Percentiles rank a stretch among this genome's conserved stretches.
Conservation (phyloP, 2,329 filamentous ascomycete genomes). For the Calonectria leucothoes region DNA sequence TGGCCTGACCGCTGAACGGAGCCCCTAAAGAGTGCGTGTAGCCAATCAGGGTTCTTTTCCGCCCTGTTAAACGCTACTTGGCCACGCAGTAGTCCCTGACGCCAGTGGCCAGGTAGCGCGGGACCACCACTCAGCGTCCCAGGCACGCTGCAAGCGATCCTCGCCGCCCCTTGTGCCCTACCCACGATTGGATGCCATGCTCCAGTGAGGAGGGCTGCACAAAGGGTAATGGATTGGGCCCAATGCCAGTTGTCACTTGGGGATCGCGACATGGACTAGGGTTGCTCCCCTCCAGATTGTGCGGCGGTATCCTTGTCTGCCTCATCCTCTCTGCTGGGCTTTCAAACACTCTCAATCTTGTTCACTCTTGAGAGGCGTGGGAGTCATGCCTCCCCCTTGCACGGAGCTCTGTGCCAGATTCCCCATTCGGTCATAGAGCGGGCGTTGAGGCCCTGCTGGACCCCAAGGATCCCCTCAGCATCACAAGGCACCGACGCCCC, state of each 20-base stretch:
- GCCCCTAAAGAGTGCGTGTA: slow-evolving; percentile 3
- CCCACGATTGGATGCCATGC: slow-evolving; percentile 15
- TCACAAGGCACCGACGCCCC: slow-evolving; percentile 20
- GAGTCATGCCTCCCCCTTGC: slow-evolving; percentile 20
- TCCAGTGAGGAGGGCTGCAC: neutral
- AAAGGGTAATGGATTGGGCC: slow-evolving; percentile 11
- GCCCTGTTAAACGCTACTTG: slow-evolving; percentile 34
- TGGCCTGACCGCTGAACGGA: slow-evolving; percentile 19
- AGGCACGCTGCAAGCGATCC: slow-evolving; percentile 34
- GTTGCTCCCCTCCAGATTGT: neutral
- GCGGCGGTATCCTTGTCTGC: slow-evolving; percentile 7
- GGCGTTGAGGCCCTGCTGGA: slow-evolving; percentile 32
- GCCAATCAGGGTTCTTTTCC: slow-evolving; percentile 30
- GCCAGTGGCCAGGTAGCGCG: slow-evolving; percentile 36
- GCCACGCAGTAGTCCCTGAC: slow-evolving; percentile 36
- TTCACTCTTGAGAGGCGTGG: slow-evolving; percentile 6
- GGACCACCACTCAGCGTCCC: slow-evolving; percentile 35
- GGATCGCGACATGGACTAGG: slow-evolving; percentile 19
- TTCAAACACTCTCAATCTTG: slow-evolving; percentile 14
- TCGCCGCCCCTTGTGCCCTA: slow-evolving; percentile 6
- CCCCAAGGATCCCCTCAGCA: slow-evolving; percentile 12
- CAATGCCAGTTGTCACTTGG: slow-evolving; percentile 26
- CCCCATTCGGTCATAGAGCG: slow-evolving; percentile 37
- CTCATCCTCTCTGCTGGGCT: slow-evolving; percentile 12
- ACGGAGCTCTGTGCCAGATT: slow-evolving; percentile 7